phyloP scores from a whole-genome alignment of 2,329 filamentous ascomycete genomes.

The Colletotrichum neosansevieriae region DNA sequence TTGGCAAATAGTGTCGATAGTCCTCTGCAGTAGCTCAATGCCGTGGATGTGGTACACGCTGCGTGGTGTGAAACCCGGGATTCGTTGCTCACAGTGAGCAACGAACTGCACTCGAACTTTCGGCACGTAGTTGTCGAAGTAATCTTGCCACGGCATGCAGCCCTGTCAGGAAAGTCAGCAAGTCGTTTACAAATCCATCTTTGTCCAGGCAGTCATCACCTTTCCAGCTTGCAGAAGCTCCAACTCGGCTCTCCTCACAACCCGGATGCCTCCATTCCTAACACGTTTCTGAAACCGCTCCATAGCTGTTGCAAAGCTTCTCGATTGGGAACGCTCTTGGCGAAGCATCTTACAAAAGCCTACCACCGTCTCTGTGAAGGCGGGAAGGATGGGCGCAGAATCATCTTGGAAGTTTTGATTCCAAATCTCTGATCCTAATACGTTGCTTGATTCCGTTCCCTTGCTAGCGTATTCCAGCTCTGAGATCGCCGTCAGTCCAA shows the following conservation, averaged over 20 bases:
- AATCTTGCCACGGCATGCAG: constrained; percentile 50
- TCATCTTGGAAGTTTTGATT: constrained; percentile 53
- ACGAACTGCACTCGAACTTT: constrained; percentile 57
- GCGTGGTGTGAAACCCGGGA: constrained; percentile 47
- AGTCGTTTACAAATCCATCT: no score
- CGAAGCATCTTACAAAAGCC: constrained; percentile 53
- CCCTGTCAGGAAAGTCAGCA: constrained; percentile 49
- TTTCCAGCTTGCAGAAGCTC: constrained; percentile 64
- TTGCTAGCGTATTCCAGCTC: constrained; percentile 60
- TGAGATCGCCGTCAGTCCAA: constrained; percentile 43
- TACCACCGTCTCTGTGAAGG: constrained; percentile 52
- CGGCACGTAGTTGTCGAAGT: constrained; percentile 57
- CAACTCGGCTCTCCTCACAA: constrained; percentile 62
- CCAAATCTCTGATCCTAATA: constrained; percentile 57
- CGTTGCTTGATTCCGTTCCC: constrained; percentile 46
- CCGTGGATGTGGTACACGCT: constrained; percentile 56
- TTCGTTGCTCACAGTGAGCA: constrained; percentile 52
- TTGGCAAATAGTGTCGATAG: constrained; percentile 49
- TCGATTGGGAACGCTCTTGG: constrained; percentile 49
- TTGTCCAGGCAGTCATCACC: constrained; percentile 49
- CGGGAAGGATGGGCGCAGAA: constrained; percentile 44
- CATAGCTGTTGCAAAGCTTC: constrained; percentile 50
- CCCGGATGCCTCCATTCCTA: constrained; percentile 51
- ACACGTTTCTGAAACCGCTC: constrained; percentile 52
- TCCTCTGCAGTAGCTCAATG: constrained; percentile 54